A percentile compares a stretch with the other conserved stretches of the same genome.
phyloP scores from a whole-genome alignment of 2,329 filamentous ascomycete genomes.

The Hymenoscyphus scutula region DNA sequence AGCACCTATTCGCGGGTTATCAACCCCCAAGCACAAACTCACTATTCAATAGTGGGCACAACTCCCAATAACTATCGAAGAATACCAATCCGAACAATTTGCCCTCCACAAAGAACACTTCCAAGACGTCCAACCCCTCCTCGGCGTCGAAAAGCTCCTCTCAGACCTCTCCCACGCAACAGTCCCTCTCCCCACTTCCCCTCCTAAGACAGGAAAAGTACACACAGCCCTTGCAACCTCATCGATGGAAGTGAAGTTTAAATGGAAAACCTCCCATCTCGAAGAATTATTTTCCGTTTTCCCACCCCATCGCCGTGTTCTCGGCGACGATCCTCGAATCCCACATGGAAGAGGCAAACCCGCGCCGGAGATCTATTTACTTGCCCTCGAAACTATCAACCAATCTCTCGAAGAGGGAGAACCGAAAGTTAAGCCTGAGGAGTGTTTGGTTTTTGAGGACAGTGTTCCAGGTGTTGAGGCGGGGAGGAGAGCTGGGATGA shows the following conservation, averaged over 20 bases:
- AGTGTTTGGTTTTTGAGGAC: constrained; percentile 96
- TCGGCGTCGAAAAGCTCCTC: constrained; percentile 73
- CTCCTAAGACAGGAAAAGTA: constrained; percentile 36
- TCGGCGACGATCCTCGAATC: constrained; percentile 84
- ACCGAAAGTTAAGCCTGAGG: constrained; percentile 68
- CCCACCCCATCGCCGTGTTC: constrained; percentile 65
- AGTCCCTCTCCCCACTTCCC: constrained; percentile 10
- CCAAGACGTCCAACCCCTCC: constrained; percentile 69
- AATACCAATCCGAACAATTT: constrained; percentile 60
- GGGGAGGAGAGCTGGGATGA: constrained; percentile 88
- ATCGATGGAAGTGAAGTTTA: constrained; percentile 51
- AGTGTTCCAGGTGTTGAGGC: constrained; percentile 90
- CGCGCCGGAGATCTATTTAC: constrained; percentile 87
- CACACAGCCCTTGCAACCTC: constrained; percentile 80
- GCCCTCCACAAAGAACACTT: constrained; percentile 71
- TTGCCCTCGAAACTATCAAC: constrained; percentile 85
- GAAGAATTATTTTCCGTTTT: constrained; percentile 63
- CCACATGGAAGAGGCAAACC: constrained; percentile 83
- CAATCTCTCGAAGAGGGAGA: constrained; percentile 62
- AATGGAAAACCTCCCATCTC: constrained; percentile 47
- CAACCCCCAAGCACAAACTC: background rate
- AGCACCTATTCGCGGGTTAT: background rate
- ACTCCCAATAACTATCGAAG: constrained; percentile 69
- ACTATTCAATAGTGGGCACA: constrained; percentile 63
- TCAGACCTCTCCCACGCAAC: constrained; percentile 45